Percentiles rank a stretch among this genome's conserved stretches.
Conservation (phyloP, 2,329 filamentous ascomycete species). For the Hymenoscyphus fraxineus region DNA sequence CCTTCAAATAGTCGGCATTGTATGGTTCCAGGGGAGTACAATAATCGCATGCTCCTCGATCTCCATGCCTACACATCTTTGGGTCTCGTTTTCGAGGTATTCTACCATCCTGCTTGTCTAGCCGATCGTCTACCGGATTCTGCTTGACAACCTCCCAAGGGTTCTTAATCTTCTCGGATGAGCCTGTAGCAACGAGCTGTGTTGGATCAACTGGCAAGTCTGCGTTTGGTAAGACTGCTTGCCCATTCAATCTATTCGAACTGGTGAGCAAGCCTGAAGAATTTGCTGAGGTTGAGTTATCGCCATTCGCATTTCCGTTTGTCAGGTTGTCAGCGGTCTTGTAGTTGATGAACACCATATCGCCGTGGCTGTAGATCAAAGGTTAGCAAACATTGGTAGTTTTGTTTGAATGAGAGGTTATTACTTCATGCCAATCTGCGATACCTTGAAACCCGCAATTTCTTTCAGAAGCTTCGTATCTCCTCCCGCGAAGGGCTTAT, state of each 20-base stretch:
- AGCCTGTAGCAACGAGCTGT: slow-evolving; percentile 45
- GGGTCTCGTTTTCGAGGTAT: slow-evolving; percentile 69
- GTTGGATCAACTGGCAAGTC: slow-evolving; percentile 60
- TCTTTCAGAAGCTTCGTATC: slow-evolving; percentile 58
- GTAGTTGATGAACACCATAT: slow-evolving; percentile 86
- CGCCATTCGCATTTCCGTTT: slow-evolving; percentile 41
- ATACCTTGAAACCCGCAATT: slow-evolving; percentile 52
- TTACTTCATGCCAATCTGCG: slow-evolving; percentile 58
- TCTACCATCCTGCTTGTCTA: slow-evolving; percentile 89
- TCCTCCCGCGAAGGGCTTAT: slow-evolving; percentile 46
- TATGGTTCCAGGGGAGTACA: slow-evolving; percentile 97
- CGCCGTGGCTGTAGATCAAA: slow-evolving; percentile 66
- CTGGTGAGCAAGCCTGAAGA: slow-evolving; percentile 36
- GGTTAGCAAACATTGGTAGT: not conserved
- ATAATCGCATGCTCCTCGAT: slow-evolving; percentile 98
- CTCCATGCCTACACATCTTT: slow-evolving; percentile 92
- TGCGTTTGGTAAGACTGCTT: slow-evolving; percentile 66
- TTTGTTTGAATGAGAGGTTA: slow-evolving; percentile 16
- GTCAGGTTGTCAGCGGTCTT: slow-evolving; percentile 51
- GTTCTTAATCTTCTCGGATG: slow-evolving; percentile 67
- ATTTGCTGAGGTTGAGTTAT: slow-evolving; percentile 37
- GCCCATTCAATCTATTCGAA: slow-evolving; percentile 72
- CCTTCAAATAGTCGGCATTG: slow-evolving; percentile 78
- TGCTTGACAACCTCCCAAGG: slow-evolving; percentile 92
- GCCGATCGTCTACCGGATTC: slow-evolving; percentile 76